These are phyloP conservation scores for Penicillium herquei DNA, from an alignment of 495 filamentous ascomycete genomes.

Conservation along the genomic window DNA sequence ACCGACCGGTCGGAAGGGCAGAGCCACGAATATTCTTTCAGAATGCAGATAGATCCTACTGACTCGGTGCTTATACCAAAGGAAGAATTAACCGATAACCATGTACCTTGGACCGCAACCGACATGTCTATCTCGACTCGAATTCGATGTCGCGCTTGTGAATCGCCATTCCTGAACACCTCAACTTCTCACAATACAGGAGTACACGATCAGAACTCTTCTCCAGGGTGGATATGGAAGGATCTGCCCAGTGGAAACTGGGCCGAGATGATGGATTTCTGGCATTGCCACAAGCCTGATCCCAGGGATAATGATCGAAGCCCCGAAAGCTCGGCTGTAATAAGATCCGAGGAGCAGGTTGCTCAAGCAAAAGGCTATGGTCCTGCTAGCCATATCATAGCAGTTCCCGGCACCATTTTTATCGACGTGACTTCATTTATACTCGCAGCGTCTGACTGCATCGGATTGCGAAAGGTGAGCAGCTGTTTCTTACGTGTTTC, in stretches of 20 bases:
- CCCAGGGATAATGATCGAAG: slow-evolving; percentile 38
- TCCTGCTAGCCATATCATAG: slow-evolving; percentile 65
- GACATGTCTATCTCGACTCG: slow-evolving; percentile 52
- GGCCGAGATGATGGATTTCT: slow-evolving; percentile 99
- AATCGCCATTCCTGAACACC: slow-evolving; percentile 25
- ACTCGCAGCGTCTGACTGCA: slow-evolving; percentile 62
- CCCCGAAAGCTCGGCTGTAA: slow-evolving; percentile 26
- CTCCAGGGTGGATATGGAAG: slow-evolving; percentile 65
- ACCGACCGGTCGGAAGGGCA: background rate
- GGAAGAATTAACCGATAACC: slow-evolving; percentile 35
- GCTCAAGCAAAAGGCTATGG: slow-evolving; percentile 69
- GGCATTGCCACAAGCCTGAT: slow-evolving; percentile 96
- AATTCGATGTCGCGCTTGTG: slow-evolving; percentile 67
- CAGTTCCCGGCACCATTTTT: slow-evolving; percentile 64
- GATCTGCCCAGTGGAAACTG: slow-evolving; percentile 94
- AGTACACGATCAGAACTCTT: background rate
- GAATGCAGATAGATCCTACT: slow-evolving; percentile 60
- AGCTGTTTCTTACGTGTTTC: too few species aligned
- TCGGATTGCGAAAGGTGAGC: slow-evolving; percentile 59
- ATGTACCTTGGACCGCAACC: slow-evolving; percentile 71
- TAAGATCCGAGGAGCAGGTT: slow-evolving; percentile 33
- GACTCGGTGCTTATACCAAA: slow-evolving; percentile 19
- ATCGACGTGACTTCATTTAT: slow-evolving; percentile 79
- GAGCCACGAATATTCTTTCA: slow-evolving; percentile 54
- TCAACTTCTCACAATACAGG: background rate